phyloP scores from a whole-genome alignment of 441 rosid species.

The Geranium incanum region DNA sequence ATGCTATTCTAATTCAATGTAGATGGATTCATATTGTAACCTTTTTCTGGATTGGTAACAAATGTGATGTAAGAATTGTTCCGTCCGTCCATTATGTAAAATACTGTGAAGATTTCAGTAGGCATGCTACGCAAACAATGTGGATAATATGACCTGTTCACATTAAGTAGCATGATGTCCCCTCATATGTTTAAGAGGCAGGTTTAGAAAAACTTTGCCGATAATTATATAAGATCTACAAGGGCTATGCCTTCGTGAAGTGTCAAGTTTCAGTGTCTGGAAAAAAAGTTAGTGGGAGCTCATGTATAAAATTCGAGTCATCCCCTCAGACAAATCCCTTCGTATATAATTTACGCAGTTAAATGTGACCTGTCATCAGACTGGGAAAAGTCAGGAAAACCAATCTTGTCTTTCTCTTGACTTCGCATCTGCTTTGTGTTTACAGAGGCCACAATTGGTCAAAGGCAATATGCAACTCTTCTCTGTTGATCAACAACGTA shows the following conservation, averaged over 20 bases:
- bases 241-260: background rate
- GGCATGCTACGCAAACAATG: background rate
- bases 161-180: background rate
- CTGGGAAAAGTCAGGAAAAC: background rate
- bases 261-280: background rate
- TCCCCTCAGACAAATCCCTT: background rate
- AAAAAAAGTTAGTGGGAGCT: background rate
- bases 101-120: background rate
- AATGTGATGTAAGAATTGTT: background rate
- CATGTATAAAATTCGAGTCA: background rate
- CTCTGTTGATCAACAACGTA: slow-evolving; percentile 97
- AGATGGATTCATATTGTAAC: background rate
- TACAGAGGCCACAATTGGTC: slow-evolving; percentile 84
- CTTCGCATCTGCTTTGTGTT: slow-evolving; percentile 17
- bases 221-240: background rate
- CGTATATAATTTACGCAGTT: background rate
- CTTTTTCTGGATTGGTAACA: background rate
- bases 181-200: background rate
- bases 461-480: slow-evolving; percentile 99
- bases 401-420: slow-evolving; percentile 10
- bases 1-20: background rate
- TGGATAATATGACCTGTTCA: background rate
- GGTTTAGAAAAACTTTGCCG: no score
- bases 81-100: background rate
- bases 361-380: background rate